A percentile compares a stretch with the other conserved stretches of the same genome.
These are phyloP conservation scores for Neurospora sp. DNA, from an alignment of 495 filamentous ascomycete species.

Conservation along the genomic window DNA sequence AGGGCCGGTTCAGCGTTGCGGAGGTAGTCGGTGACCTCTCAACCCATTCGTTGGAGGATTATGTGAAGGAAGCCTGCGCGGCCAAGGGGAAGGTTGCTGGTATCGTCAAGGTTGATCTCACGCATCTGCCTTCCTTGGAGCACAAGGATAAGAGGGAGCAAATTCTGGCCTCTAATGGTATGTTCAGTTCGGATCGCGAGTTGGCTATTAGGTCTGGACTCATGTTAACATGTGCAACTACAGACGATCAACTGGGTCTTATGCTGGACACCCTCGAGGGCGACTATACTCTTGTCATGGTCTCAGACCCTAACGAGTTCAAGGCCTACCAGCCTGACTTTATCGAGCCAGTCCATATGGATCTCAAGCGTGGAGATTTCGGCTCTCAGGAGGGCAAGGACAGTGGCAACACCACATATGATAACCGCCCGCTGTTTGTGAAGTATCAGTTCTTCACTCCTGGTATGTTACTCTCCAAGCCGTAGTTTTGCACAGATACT, in stretches of 20 bases:
- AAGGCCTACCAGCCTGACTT: conserved; percentile 39
- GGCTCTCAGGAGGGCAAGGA: conserved; percentile 8
- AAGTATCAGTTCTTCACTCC: conserved; percentile 87
- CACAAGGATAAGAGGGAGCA: conserved; percentile 35
- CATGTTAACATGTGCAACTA: conserved; percentile 5
- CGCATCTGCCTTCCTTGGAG: conserved; percentile 34
- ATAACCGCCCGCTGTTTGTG: conserved; percentile 61
- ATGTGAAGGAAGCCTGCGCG: conserved; percentile 21
- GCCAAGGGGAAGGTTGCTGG: conserved; percentile 28
- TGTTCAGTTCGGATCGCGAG: background rate
- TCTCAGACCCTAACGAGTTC: conserved; percentile 27
- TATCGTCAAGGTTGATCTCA: conserved; percentile 40
- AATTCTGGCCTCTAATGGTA: conserved; percentile 55
- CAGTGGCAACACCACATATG: conserved; percentile 14
- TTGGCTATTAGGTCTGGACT: background rate
- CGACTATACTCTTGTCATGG: conserved; percentile 41
- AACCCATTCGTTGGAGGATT: conserved; percentile 22
- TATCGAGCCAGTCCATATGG: conserved; percentile 30
- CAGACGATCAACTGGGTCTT: conserved; percentile 32
- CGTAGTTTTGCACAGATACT: background rate
- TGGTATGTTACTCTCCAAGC: conserved; percentile 17
- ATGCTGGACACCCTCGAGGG: conserved; percentile 23
- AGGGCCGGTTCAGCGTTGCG: conserved; percentile 32
- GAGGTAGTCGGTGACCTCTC: conserved; percentile 56
- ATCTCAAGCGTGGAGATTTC: conserved; percentile 34